phyloP scores from a whole-genome alignment of 352 stramenopile genomes.

The Phytophthora colocasiae region DNA sequence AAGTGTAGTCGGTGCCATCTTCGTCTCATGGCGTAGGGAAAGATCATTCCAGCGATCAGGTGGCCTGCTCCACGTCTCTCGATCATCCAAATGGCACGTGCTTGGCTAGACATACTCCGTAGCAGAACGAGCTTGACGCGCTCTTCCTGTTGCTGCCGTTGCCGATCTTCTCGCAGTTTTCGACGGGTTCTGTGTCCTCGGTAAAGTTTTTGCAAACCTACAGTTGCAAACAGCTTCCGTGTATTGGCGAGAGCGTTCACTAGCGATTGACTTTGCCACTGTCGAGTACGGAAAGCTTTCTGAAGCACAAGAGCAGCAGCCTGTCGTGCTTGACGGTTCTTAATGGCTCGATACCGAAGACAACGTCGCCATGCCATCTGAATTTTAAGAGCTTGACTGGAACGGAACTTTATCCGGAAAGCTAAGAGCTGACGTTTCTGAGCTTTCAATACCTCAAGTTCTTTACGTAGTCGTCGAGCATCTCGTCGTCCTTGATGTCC shows the following conservation, averaged over 20 bases:
- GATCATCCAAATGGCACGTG: conserved; percentile 52
- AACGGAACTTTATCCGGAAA: conserved; percentile 53
- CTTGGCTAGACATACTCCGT: conserved; percentile 48
- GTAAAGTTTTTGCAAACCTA: conserved; percentile 51
- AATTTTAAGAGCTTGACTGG: conserved; percentile 53
- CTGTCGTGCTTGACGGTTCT: conserved; percentile 34
- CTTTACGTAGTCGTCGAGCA: conserved; percentile 31
- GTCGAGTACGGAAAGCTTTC: conserved; percentile 39
- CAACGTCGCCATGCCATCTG: conserved; percentile 59
- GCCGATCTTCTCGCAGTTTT: conserved; percentile 16
- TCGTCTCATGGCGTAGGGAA: conserved; percentile 48
- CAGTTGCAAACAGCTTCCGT: conserved; percentile 40
- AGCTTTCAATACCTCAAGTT: conserved; percentile 29
- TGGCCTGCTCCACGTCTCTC: conserved; percentile 55
- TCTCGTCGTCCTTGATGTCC: conserved; percentile 44
- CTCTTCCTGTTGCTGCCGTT: conserved; percentile 32
- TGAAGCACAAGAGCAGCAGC: conserved; percentile 46
- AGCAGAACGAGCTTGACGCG: conserved; percentile 42
- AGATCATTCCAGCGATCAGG: conserved; percentile 53
- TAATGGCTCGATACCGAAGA: conserved; percentile 27
- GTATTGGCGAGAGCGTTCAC: conserved; percentile 45
- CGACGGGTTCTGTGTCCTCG: conserved; percentile 43
- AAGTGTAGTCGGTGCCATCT: conserved; percentile 35
- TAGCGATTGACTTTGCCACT: conserved; percentile 48
- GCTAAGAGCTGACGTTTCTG: conserved; percentile 45